Percentiles rank a stretch among this genome's conserved stretches.
These are phyloP conservation scores for Xylaria flabelliformis DNA, from an alignment of 495 filamentous ascomycete genomes.

Conservation along the genomic window DNA sequence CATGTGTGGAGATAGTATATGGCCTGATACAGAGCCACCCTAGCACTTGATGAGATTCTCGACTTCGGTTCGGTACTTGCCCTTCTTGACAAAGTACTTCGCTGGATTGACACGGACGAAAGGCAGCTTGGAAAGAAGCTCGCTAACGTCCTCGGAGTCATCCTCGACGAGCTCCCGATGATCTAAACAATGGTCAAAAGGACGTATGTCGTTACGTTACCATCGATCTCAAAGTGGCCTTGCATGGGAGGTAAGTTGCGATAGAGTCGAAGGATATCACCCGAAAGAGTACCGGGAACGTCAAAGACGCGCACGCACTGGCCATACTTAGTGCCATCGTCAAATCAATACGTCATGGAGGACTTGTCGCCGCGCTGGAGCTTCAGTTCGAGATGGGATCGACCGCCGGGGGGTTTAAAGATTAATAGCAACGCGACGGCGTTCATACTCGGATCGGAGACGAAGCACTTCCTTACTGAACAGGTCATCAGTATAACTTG, in stretches of 20 bases:
- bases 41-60: constrained; percentile 40
- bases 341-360: not conserved
- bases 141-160: not conserved
- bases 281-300: not conserved
- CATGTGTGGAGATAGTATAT: not conserved
- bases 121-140: constrained; percentile 26
- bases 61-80: constrained; percentile 42
- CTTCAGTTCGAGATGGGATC: too few species aligned
- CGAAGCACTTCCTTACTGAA: too few species aligned
- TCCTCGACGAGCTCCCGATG: not conserved
- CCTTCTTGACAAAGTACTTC: constrained; percentile 42
- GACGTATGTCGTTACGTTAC: not conserved
- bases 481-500: too few species aligned
- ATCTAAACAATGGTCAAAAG: not conserved
- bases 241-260: not conserved
- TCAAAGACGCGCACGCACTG: not conserved
- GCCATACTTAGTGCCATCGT: not conserved
- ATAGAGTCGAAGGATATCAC: not conserved
- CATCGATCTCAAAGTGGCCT: constrained; percentile 4
- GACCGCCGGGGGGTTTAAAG: too few species aligned
- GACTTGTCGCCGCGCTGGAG: not conserved
- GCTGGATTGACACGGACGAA: constrained; percentile 31
- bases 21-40: constrained; percentile 23
- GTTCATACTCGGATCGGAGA: too few species aligned
- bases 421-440: too few species aligned